phyloP scores from a whole-genome alignment of 2,329 filamentous ascomycete species.

The Whalleya microplaca region DNA sequence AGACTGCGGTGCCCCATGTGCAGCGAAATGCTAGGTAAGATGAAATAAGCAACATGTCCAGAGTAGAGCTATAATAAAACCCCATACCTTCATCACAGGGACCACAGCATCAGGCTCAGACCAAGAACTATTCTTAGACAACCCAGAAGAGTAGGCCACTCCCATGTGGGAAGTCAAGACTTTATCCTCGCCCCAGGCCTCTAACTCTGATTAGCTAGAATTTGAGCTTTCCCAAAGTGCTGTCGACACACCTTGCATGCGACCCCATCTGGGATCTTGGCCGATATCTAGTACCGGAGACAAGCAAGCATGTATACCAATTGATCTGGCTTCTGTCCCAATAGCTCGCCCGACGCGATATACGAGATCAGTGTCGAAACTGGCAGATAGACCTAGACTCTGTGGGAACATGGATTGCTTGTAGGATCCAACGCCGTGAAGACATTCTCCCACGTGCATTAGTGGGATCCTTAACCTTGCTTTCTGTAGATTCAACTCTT shows the following conservation, averaged over 20 bases:
- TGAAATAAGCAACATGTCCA: background rate
- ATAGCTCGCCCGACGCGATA: constrained; percentile 47
- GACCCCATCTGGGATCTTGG: constrained; percentile 48
- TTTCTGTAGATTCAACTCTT: constrained; percentile 42
- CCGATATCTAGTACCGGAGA: constrained; percentile 49
- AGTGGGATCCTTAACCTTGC: constrained; percentile 45
- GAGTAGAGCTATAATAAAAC: background rate
- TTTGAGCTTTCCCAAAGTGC: background rate
- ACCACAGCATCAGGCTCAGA: constrained; percentile 46
- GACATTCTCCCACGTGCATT: constrained; percentile 48
- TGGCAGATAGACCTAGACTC: constrained; percentile 45
- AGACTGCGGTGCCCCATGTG: constrained; percentile 46
- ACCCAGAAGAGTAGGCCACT: constrained; percentile 46
- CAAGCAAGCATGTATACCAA: constrained; percentile 49
- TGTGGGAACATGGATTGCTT: constrained; percentile 52
- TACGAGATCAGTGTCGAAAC: constrained; percentile 47
- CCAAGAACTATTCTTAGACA: constrained; percentile 50
- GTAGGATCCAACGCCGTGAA: constrained; percentile 49
- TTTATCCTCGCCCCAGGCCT: constrained; percentile 52
- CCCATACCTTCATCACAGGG: constrained; percentile 45
- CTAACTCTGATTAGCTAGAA: constrained; percentile 26
- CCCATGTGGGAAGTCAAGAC: constrained; percentile 49
- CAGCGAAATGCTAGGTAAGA: constrained; percentile 45
- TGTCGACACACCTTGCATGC: constrained; percentile 42
- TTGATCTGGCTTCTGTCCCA: constrained; percentile 46